Evolutionary conservation across 805 yeast species (phyloP).

Genomic region (Ogataea paraovalis): DNA sequence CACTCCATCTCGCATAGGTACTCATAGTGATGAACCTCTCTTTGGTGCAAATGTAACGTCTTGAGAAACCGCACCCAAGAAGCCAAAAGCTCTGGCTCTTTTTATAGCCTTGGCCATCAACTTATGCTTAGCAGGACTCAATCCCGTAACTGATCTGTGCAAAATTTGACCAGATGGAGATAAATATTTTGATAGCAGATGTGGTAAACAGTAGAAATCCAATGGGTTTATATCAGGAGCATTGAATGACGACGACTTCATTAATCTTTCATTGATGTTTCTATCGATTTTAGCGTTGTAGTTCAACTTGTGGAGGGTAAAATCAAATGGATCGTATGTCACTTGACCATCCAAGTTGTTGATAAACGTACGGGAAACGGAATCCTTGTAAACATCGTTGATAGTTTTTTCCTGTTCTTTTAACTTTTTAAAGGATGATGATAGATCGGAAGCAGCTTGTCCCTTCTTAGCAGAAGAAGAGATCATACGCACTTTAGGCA

Average conservation of each 20-base stretch:
- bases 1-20: background rate
- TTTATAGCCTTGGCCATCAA: conserved; percentile 71
- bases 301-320: conserved; percentile 54
- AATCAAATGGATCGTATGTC: conserved; percentile 80
- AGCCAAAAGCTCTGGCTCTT: conserved; percentile 76
- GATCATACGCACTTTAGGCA: conserved; percentile 5
- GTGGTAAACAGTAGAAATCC: conserved; percentile 70
- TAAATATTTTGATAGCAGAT: conserved; percentile 58
- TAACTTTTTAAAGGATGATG: conserved; percentile 18
- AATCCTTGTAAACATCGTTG: conserved; percentile 19
- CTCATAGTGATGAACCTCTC: conserved; percentile 27
- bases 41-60: conserved; percentile 41
- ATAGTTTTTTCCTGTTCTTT: conserved; percentile 20
- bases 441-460: conserved; percentile 11
- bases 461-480: conserved; percentile 8
- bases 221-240: conserved; percentile 56
- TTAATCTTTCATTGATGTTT: conserved; percentile 16
- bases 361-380: conserved; percentile 35
- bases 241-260: conserved; percentile 30
- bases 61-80: conserved; percentile 70
- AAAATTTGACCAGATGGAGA: conserved; percentile 72
- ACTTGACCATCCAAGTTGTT: conserved; percentile 47
- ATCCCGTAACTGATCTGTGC: conserved; percentile 68
- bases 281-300: conserved; percentile 39
- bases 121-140: conserved; percentile 63